These are phyloP conservation scores for Mucuna pruriens DNA, from an alignment of 306 rosid genomes.

Conservation along the genomic window DNA sequence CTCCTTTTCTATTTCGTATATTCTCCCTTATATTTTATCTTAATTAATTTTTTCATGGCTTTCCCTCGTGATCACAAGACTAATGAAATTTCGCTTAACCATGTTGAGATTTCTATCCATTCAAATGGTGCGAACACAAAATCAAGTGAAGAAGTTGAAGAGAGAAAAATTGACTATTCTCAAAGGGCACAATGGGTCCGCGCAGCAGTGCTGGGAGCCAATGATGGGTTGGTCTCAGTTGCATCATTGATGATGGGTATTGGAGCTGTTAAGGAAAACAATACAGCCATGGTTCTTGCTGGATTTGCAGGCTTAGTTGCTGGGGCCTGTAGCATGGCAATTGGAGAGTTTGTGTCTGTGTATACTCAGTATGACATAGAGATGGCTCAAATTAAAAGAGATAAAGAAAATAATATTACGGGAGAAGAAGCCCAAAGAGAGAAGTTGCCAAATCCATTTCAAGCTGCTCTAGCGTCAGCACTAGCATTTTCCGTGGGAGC, in stretches of 20 bases:
- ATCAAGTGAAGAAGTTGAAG: not conserved
- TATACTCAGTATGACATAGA: not conserved
- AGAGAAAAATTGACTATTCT: not conserved
- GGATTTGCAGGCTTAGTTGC: not conserved
- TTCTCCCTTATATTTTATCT: no score
- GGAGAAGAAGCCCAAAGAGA: not conserved
- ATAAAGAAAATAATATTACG: not conserved
- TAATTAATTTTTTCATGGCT: no score
- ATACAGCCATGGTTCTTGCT: not conserved
- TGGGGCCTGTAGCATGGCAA: not conserved
- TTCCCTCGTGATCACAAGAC: not conserved
- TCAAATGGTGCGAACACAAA: not conserved
- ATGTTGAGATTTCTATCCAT: slow-evolving; percentile 39
- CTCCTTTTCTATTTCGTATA: not conserved
- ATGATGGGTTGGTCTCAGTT: not conserved
- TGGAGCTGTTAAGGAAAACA: not conserved
- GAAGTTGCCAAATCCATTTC: not conserved
- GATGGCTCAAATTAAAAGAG: not conserved
- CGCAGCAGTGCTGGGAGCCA: not conserved
- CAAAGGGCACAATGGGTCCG: not conserved
- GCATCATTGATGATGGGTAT: not conserved
- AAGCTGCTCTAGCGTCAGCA: not conserved
- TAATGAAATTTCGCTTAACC: slow-evolving; percentile 20
- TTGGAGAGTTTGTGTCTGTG: not conserved
- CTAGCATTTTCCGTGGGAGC: not conserved